Percentiles rank a stretch among this genome's conserved stretches.
These are phyloP conservation scores for Lactarius hatsudake DNA, from an alignment of 768 basidiomycete species.

Conservation along the genomic window DNA sequence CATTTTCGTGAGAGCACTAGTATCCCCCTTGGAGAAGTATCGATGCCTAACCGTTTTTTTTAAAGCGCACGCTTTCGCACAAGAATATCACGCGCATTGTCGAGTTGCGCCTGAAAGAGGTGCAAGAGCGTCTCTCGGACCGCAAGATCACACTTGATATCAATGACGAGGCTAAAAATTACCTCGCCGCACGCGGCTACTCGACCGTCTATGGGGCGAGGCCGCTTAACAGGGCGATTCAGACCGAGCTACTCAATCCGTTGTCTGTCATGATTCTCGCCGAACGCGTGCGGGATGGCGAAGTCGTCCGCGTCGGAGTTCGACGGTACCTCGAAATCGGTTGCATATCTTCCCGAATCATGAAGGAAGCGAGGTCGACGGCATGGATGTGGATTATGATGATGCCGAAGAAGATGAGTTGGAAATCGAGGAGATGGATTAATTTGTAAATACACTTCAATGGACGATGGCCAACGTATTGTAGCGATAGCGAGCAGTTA, in stretches of 20 bases:
- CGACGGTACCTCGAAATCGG: conserved; percentile 78
- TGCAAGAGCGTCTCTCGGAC: conserved; percentile 75
- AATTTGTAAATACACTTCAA: conserved; percentile 14
- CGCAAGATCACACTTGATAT: conserved; percentile 80
- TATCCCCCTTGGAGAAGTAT: conserved; percentile 19
- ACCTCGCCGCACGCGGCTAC: conserved; percentile 73
- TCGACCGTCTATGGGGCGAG: conserved; percentile 86
- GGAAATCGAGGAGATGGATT: conserved; percentile 73
- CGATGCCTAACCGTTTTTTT: conserved; percentile 35
- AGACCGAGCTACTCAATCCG: conserved; percentile 90
- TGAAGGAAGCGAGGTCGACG: conserved; percentile 48
- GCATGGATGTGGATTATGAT: conserved; percentile 60
- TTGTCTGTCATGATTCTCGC: conserved; percentile 82
- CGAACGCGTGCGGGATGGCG: conserved; percentile 77
- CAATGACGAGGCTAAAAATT: conserved; percentile 72
- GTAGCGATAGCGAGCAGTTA: not conserved
- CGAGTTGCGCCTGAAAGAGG: conserved; percentile 80
- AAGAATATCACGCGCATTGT: conserved; percentile 81
- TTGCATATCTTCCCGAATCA: conserved; percentile 83
- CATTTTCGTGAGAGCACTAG: conserved; percentile 53
- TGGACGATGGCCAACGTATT: not conserved
- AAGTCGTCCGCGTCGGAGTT: conserved; percentile 72
- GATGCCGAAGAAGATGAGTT: conserved; percentile 44
- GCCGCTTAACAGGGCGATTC: conserved; percentile 88
- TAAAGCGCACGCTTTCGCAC: conserved; percentile 73